Evolutionary conservation across 345 rosid species (phyloP).

Genomic region (Rubroshorea leprosula): DNA sequence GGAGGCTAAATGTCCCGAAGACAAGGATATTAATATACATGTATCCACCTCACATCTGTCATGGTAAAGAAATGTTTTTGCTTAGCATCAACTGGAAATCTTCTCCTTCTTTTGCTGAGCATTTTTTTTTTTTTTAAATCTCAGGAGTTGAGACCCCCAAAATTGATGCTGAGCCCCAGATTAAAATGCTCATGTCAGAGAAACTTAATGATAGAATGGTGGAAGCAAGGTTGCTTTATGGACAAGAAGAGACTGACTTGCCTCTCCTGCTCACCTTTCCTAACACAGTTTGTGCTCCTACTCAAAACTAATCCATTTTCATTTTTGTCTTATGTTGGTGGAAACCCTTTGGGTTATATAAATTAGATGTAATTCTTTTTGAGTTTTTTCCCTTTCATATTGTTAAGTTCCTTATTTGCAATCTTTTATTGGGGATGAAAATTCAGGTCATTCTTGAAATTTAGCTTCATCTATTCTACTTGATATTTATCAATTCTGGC

Average conservation of each 20-base stretch:
- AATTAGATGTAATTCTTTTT: neutral
- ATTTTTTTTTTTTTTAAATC: neutral
- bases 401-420: neutral
- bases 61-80: conserved; percentile 4
- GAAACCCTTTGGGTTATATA: neutral
- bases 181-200: conserved; percentile 17
- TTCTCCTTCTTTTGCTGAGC: neutral
- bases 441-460: neutral
- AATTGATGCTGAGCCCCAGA: neutral
- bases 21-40: conserved; percentile 13
- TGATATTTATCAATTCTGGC: neutral
- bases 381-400: neutral
- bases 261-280: conserved; percentile 6
- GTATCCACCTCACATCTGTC: neutral
- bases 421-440: neutral
- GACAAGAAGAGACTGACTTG: neutral
- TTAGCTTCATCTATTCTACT: neutral
- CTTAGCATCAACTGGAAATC: neutral
- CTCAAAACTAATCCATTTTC: neutral
- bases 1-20: conserved; percentile 8
- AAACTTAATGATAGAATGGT: conserved; percentile 10
- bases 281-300: neutral
- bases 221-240: conserved; percentile 13
- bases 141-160: conserved; percentile 5
- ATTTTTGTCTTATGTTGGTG: neutral